Evolutionary conservation across 1,139 yeast species (phyloP).

Genomic region (Yamadazyma blattariae): DNA sequence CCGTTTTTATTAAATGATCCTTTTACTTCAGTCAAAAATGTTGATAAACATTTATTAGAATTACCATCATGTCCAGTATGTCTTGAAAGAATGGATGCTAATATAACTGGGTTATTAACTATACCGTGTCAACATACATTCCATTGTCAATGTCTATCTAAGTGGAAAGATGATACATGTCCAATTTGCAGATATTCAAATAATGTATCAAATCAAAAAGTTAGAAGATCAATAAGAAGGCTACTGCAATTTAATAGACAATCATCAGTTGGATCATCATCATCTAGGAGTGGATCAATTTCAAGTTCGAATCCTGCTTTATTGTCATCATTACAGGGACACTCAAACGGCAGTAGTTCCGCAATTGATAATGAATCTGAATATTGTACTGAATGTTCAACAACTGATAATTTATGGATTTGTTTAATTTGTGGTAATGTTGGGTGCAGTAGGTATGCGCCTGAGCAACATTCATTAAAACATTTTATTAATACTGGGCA

Average conservation of each 20-base stretch:
- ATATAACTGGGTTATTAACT: conserved; percentile 77
- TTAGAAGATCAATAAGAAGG: conserved; percentile 32
- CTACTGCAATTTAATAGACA: conserved; percentile 26
- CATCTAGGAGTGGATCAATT: conserved; percentile 5
- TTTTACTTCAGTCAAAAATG: conserved; percentile 37
- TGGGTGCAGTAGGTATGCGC: conserved; percentile 65
- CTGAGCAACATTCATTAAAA: conserved; percentile 76
- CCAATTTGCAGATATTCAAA: conserved; percentile 87
- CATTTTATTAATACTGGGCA: conserved; percentile 80
- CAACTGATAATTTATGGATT: conserved; percentile 36
- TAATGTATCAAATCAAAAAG: conserved; percentile 33
- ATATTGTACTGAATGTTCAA: conserved; percentile 35
- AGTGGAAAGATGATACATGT: conserved; percentile 90
- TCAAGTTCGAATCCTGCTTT: background rate
- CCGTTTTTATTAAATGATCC: conserved; percentile 79
- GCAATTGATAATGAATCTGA: conserved; percentile 19
- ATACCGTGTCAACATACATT: conserved; percentile 93
- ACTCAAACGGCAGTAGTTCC: conserved; percentile 1
- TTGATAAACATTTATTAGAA: conserved; percentile 38
- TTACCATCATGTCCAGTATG: conserved; percentile 95
- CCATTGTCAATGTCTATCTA: conserved; percentile 84
- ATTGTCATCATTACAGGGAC: background rate
- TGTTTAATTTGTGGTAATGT: conserved; percentile 47
- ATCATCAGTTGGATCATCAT: conserved; percentile 9
- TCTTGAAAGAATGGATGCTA: conserved; percentile 83